phyloP scores from a whole-genome alignment of 805 yeast genomes.

The Sugiyamaella lignohabitans region DNA sequence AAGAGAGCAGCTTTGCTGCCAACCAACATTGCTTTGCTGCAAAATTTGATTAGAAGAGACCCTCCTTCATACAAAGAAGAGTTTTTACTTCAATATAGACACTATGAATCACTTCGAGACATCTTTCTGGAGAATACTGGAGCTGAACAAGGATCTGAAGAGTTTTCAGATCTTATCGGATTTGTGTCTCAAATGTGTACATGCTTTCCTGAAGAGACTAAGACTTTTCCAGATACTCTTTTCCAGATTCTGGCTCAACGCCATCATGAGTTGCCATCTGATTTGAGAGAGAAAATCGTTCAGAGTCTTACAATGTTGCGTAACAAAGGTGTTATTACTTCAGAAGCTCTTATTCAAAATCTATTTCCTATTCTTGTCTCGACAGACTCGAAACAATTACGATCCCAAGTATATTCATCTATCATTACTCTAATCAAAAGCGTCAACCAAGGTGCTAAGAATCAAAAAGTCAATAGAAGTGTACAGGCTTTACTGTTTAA shows the following conservation, averaged over 20 bases:
- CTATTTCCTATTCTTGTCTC: slow-evolving; percentile 69
- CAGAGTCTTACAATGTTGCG: slow-evolving; percentile 85
- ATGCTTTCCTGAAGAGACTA: slow-evolving; percentile 86
- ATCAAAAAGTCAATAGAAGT: slow-evolving; percentile 80
- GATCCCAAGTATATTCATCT: slow-evolving; percentile 76
- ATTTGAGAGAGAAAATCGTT: slow-evolving; percentile 82
- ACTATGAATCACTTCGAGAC: slow-evolving; percentile 85
- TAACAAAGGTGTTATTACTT: slow-evolving; percentile 70
- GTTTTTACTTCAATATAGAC: slow-evolving; percentile 85
- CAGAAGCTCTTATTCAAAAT: slow-evolving; percentile 78
- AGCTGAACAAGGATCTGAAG: slow-evolving; percentile 51
- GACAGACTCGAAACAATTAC: slow-evolving; percentile 74
- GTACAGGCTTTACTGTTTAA: slow-evolving; percentile 91
- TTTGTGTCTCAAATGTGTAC: slow-evolving; percentile 87
- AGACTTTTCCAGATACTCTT: slow-evolving; percentile 75
- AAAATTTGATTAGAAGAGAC: slow-evolving; percentile 88
- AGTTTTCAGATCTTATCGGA: slow-evolving; percentile 78
- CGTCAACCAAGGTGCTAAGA: slow-evolving; percentile 81
- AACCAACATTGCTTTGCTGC: slow-evolving; percentile 82
- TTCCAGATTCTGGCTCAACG: slow-evolving; percentile 60
- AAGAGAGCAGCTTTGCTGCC: slow-evolving; percentile 92
- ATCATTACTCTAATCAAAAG: slow-evolving; percentile 71
- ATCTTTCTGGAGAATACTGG: slow-evolving; percentile 72
- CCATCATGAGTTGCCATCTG: slow-evolving; percentile 78
- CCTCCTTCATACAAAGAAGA: slow-evolving; percentile 94